phyloP scores from a whole-genome alignment of 345 rosid species.

The Reutealis trisperma region DNA sequence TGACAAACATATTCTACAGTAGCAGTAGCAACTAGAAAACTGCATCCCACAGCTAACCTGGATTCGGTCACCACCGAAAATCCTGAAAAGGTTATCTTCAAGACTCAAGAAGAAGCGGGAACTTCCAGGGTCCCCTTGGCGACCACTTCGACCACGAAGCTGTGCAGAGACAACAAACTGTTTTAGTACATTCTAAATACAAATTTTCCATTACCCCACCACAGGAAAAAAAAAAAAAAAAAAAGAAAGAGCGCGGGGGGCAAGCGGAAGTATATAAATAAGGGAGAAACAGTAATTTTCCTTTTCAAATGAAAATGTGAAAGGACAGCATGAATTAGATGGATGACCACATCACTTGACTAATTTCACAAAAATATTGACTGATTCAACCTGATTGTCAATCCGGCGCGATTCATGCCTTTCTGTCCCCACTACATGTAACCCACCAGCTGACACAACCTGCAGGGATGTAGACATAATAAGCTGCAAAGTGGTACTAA shows the following conservation, averaged over 20 bases:
- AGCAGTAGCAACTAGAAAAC: constrained; percentile 17
- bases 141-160: constrained; percentile 94
- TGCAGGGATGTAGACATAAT: constrained; percentile 32
- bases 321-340: neutral
- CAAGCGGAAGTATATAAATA: too few species aligned
- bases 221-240: neutral
- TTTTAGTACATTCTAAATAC: constrained; percentile 3
- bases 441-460: constrained; percentile 96
- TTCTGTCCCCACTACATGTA: constrained; percentile 93
- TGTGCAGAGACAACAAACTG: constrained; percentile 28
- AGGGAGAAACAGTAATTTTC: neutral
- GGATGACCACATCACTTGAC: neutral
- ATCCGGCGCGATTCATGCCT: constrained; percentile 91
- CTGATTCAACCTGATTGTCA: constrained; percentile 77
- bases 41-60: constrained; percentile 56
- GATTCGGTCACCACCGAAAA: constrained; percentile 91
- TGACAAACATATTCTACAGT: constrained; percentile 3
- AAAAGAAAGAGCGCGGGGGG: too few species aligned
- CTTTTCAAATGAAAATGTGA: neutral
- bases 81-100: constrained; percentile 93
- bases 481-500: constrained; percentile 12
- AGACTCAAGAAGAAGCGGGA: constrained; percentile 97
- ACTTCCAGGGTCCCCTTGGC: constrained; percentile 99
- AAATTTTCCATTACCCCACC: neutral
- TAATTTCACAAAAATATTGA: neutral